Conservation (phyloP, 352 stramenopile genomes). For the Sclerospora graminicola region DNA sequence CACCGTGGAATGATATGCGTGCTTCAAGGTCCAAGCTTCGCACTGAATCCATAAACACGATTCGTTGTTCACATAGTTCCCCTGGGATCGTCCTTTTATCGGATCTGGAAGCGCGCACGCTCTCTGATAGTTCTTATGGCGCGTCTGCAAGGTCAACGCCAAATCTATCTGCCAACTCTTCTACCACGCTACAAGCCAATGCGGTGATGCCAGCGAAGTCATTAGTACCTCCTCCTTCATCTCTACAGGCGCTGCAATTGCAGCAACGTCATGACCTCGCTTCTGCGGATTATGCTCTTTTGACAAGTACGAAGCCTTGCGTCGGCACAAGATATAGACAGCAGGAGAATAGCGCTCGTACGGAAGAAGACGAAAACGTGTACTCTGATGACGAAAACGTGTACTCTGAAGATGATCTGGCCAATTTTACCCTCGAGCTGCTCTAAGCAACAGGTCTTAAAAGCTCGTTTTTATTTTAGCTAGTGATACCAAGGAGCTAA, state of each 20-base stretch:
- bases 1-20: constrained; percentile 8
- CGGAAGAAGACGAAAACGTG: constrained; percentile 31
- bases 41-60: constrained; percentile 34
- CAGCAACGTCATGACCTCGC: constrained; percentile 34
- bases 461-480: too few species aligned
- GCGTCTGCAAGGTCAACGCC: constrained; percentile 2
- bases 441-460: neutral
- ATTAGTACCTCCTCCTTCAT: constrained; percentile 6
- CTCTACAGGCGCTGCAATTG: constrained; percentile 7
- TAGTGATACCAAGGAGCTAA: too few species aligned
- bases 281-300: constrained; percentile 41
- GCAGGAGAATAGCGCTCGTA: constrained; percentile 24
- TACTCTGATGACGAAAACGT: constrained; percentile 51
- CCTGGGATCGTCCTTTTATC: constrained; percentile 54
- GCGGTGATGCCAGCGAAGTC: constrained; percentile 8
- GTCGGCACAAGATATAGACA: constrained; percentile 6
- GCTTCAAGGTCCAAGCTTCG: constrained; percentile 28
- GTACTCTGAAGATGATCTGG: constrained; percentile 54
- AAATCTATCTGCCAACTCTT: constrained; percentile 10
- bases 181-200: constrained; percentile 9
- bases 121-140: constrained; percentile 45
- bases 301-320: constrained; percentile 9
- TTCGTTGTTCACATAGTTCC: constrained; percentile 19
- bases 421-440: constrained; percentile 67
- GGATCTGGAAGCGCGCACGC: constrained; percentile 49